Conservation (phyloP, 192 early-diverging fungal species). For the Radiomyces spectabilis region DNA sequence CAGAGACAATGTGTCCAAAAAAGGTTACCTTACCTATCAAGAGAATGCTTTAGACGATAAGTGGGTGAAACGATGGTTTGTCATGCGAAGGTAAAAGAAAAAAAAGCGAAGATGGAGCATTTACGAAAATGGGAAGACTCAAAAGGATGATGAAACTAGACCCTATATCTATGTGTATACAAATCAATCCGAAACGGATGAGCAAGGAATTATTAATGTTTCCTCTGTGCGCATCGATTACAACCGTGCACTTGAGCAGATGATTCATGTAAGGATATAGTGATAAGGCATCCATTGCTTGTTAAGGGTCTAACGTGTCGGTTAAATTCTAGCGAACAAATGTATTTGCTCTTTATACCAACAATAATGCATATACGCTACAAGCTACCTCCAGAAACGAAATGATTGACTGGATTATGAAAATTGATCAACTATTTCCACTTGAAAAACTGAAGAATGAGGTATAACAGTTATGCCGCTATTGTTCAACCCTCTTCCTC, state of each 20-base stretch:
- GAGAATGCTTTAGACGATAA: conserved; percentile 44
- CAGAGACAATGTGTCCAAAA: conserved; percentile 49
- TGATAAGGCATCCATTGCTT: conserved; percentile 21
- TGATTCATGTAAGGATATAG: conserved; percentile 55
- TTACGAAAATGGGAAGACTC: no score
- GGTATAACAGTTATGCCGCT: no score
- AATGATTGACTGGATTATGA: conserved; percentile 61
- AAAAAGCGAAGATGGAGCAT: not conserved
- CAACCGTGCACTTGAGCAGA: conserved; percentile 46
- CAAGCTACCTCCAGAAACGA: conserved; percentile 55
- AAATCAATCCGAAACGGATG: conserved; percentile 49
- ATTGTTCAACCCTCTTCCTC: no score
- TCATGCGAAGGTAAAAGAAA: conserved; percentile 47
- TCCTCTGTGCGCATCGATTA: conserved; percentile 59
- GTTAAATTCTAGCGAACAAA: conserved; percentile 32
- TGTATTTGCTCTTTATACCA: conserved; percentile 66
- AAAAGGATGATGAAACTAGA: conserved; percentile 25
- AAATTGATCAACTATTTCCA: conserved; percentile 34
- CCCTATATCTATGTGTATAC: conserved; percentile 78
- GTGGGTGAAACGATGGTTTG: conserved; percentile 78
- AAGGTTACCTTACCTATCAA: conserved; percentile 44
- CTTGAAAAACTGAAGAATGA: conserved; percentile 17
- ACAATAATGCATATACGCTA: conserved; percentile 55
- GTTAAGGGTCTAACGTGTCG: not conserved
- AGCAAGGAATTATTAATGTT: conserved; percentile 71